Evolutionary conservation across 345 rosid genomes (phyloP).

Genomic region (Melaleuca quinquenervia): DNA sequence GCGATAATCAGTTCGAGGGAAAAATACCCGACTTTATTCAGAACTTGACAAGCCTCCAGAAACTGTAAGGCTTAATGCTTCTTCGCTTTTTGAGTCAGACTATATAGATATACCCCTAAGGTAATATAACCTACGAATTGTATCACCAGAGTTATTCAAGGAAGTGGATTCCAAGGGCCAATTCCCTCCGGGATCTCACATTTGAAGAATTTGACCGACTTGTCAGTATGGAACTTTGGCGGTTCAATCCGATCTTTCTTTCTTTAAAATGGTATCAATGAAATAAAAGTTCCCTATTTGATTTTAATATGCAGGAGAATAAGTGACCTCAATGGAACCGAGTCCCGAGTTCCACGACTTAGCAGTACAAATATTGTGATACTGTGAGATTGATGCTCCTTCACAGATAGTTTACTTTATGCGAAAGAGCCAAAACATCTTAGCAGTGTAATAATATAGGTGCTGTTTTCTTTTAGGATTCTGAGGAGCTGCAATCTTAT

Average conservation of each 20-base stretch:
- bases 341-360: neutral
- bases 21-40: constrained; percentile 7
- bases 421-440: neutral
- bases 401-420: neutral
- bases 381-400: neutral
- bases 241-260: neutral
- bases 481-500: constrained; percentile 46
- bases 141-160: neutral
- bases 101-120: neutral
- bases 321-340: neutral
- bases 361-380: neutral
- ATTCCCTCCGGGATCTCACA: neutral
- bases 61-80: neutral
- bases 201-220: neutral
- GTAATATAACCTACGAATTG: neutral
- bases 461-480: constrained; percentile 13
- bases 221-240: neutral
- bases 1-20: constrained; percentile 14
- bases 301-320: constrained; percentile 4
- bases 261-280: neutral
- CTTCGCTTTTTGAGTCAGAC: neutral
- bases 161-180: constrained; percentile 7
- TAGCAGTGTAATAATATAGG: neutral
- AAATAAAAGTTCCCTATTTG: neutral
- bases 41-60: neutral